Conservation (phyloP, 2,329 filamentous ascomycete genomes). For the Gaeumannomyces tritici region DNA sequence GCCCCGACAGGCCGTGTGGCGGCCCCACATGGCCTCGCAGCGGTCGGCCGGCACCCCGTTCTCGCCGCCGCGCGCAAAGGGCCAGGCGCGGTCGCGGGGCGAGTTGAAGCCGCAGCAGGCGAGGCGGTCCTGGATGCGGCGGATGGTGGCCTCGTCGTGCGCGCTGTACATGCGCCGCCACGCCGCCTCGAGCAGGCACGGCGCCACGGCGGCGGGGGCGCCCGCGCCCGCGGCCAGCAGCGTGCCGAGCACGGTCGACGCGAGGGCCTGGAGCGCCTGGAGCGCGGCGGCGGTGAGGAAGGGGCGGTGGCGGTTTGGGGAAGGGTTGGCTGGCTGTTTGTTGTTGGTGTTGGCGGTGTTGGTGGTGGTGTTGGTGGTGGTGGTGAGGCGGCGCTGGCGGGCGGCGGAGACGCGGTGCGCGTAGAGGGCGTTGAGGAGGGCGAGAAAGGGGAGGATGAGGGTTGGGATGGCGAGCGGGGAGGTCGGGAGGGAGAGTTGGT, state of each 20-base stretch:
- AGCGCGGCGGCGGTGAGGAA: not conserved
- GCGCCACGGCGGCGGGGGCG: not conserved
- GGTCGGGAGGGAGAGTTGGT: constrained; percentile 9
- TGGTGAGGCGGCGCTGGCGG: not conserved
- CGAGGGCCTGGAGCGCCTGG: constrained; percentile 11
- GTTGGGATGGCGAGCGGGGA: constrained; percentile 7
- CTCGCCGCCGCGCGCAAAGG: constrained; percentile 34
- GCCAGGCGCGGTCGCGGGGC: constrained; percentile 51
- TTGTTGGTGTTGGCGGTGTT: not conserved
- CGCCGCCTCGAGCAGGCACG: constrained; percentile 42
- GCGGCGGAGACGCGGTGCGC: not conserved
- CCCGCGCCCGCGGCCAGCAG: constrained; percentile 24
- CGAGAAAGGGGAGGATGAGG: constrained; percentile 7
- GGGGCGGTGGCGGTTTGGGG: not conserved
- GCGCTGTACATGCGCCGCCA: constrained; percentile 46
- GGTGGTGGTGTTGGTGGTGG: not conserved
- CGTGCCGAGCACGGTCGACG: constrained; percentile 33
- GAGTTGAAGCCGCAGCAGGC: constrained; percentile 57
- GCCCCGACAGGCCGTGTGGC: constrained; percentile 35
- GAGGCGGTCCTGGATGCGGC: constrained; percentile 54
- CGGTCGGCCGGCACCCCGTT: constrained; percentile 8
- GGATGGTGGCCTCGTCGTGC: constrained; percentile 41
- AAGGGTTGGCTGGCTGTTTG: not conserved
- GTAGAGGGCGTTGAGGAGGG: constrained; percentile 4
- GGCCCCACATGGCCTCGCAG: constrained; percentile 37